Base-by-base conservation (phyloP, 2,329 filamentous ascomycete genomes). In the Aureobasidium musti region DNA sequence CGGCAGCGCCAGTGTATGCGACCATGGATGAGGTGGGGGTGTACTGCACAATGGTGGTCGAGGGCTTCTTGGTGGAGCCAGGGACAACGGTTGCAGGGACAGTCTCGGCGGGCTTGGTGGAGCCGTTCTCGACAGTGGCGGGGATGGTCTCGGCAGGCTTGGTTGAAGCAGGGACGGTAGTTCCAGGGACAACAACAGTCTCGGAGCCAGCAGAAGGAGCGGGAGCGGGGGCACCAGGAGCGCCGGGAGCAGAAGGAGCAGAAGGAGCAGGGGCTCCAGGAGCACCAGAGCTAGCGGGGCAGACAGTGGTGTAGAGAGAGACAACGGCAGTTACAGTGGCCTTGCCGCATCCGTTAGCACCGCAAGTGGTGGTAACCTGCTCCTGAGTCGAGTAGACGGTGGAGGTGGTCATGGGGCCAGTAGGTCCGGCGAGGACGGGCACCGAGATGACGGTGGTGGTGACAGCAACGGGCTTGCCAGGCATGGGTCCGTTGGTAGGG, bases 281-380 rank as follows among this genome's bases (percentile, higher is more conserved):
- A 21, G 35, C 45, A 23, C 47, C 49, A 43, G 61, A 45, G 50
- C 47, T 66, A 26, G 37, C 43, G 8, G 65, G 65, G 65, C 65
- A 67, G 45, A 67, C 47, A 10, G 65, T 67, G 65, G 65, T 67
- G 65, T 67, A 67, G 19, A 54, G 45, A 28, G 35, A 30, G n/a
- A 67, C 47, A 14, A 61, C 65, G n/a, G 47, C 56, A 19, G 65
- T 67, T 23, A 67, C 65, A 26, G 63, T 66, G 30, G 28, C 41
- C 57, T 61, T 61, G 57, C n/a, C n/a, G 57, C 54, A 59, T 59
- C 57, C 57, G 57, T 61, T 61, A n/a, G 57, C 54, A 37, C 54
- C 39, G 39, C 54, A 61, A 26, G 57, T 49, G 11, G 57, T 61
- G 41, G 41, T 61, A 19, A 61, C 57, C 21, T 49, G 41, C 41